Conservation (phyloP, 768 basidiomycete genomes). For the Pisolithus microcarpus region DNA sequence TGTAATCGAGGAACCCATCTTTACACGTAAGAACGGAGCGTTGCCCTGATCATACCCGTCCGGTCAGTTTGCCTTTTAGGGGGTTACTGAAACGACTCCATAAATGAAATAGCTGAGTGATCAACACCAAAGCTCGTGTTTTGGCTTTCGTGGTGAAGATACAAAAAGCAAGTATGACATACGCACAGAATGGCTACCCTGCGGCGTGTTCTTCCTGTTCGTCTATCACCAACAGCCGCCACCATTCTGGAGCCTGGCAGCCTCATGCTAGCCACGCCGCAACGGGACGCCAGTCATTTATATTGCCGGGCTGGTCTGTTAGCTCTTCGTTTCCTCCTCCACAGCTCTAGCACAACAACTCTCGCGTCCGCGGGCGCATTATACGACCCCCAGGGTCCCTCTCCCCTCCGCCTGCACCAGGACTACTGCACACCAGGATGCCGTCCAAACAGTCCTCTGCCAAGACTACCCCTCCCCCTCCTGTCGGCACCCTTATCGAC, state of each 20-base stretch:
- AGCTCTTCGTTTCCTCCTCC: constrained; percentile 22
- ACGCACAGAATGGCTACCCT: constrained; percentile 20
- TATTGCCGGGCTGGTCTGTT: constrained; percentile 20
- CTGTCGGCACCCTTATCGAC: constrained; percentile 78
- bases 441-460: constrained; percentile 27
- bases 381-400: constrained; percentile 20
- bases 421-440: constrained; percentile 18
- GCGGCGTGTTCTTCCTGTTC: constrained; percentile 15
- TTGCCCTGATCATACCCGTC: neutral
- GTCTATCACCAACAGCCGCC: constrained; percentile 29
- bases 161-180: constrained; percentile 25
- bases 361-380: constrained; percentile 17
- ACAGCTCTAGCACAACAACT: constrained; percentile 12
- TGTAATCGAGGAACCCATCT: neutral
- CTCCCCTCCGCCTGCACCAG: constrained; percentile 11
- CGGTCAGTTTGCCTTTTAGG: constrained; percentile 22
- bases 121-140: constrained; percentile 13
- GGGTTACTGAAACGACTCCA: constrained; percentile 7
- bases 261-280: constrained; percentile 32
- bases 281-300: constrained; percentile 26
- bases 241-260: constrained; percentile 20
- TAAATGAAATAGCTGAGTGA: constrained; percentile 30
- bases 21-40: neutral
- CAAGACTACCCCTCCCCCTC: constrained; percentile 41
- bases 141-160: constrained; percentile 9